These are phyloP conservation scores for Wolfiporia cocos DNA, from an alignment of 1,284 basidiomycete species.

Conservation along the genomic window DNA sequence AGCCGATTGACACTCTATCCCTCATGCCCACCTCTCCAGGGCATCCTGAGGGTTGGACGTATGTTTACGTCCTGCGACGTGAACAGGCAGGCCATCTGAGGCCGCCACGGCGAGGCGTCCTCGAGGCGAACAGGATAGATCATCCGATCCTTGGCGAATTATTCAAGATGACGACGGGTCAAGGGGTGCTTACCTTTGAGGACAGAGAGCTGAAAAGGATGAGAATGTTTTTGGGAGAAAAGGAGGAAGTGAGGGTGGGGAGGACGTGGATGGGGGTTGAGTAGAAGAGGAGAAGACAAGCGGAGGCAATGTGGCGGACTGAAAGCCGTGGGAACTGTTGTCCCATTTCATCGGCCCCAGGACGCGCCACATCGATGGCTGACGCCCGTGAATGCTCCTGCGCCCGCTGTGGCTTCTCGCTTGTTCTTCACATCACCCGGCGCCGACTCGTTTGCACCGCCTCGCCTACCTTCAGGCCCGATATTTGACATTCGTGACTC, in stretches of 20 bases:
- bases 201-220: slow-evolving; percentile 11
- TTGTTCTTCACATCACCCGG: too few relatives aligned
- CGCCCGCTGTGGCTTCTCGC: not conserved
- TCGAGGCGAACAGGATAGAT: slow-evolving; percentile 7
- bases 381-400: slow-evolving; percentile 1
- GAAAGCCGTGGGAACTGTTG: slow-evolving; percentile 17
- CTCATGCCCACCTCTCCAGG: too few relatives aligned
- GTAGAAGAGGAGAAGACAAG: slow-evolving; percentile 25
- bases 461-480: too few relatives aligned
- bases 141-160: slow-evolving; percentile 8
- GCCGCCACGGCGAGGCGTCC: slow-evolving; percentile 6
- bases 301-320: slow-evolving; percentile 20
- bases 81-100: not conserved
- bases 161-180: slow-evolving; percentile 3
- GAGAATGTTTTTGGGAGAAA: slow-evolving; percentile 16
- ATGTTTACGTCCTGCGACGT: slow-evolving; percentile 2
- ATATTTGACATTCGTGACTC: too few relatives aligned
- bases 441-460: too few relatives aligned
- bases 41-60: not conserved
- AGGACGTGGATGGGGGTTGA: slow-evolving; percentile 23
- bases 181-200: slow-evolving; percentile 18
- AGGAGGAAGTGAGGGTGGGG: slow-evolving; percentile 26
- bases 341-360: slow-evolving; percentile 4
- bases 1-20: slow-evolving; percentile 6
- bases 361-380: slow-evolving; percentile 13